phyloP scores from a whole-genome alignment of 2,329 filamentous ascomycete species.

The Colletotrichum eremochloae region DNA sequence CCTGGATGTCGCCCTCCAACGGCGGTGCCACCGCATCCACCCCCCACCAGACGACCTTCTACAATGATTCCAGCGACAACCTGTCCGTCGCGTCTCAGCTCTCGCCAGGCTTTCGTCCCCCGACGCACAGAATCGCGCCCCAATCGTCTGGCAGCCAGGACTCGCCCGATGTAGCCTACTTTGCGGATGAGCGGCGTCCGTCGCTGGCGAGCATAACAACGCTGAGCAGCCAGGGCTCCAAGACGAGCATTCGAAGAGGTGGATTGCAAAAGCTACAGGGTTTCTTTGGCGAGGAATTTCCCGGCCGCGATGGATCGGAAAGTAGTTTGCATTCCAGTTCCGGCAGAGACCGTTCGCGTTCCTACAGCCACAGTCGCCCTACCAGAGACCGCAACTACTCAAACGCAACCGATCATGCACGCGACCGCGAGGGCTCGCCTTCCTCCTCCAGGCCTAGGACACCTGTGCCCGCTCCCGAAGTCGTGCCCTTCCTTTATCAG shows the following conservation, averaged over 20 bases:
- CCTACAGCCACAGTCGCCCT: slow-evolving; percentile 70
- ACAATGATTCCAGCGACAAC: slow-evolving; percentile 82
- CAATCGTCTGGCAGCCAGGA: slow-evolving; percentile 67
- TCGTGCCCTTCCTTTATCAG: slow-evolving; percentile 98
- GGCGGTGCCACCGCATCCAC: slow-evolving; percentile 49
- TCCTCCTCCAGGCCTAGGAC: slow-evolving; percentile 83
- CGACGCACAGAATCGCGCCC: slow-evolving; percentile 44
- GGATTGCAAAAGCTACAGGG: slow-evolving; percentile 87
- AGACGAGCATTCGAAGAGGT: slow-evolving; percentile 76
- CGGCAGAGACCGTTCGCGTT: slow-evolving; percentile 73
- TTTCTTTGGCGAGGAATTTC: slow-evolving; percentile 93
- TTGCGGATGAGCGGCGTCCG: slow-evolving; percentile 81
- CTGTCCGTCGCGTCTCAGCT: slow-evolving; percentile 73
- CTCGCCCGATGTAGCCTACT: slow-evolving; percentile 71
- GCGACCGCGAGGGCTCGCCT: slow-evolving; percentile 75
- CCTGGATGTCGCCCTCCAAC: slow-evolving; percentile 67
- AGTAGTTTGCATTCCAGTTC: slow-evolving; percentile 68
- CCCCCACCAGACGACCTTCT: slow-evolving; percentile 69
- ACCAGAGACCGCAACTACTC: slow-evolving; percentile 85
- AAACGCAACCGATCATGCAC: slow-evolving; percentile 77
- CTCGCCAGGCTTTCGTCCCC: slow-evolving; percentile 75
- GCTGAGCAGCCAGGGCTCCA: slow-evolving; percentile 87
- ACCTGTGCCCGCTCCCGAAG: slow-evolving; percentile 90
- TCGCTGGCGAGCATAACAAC: slow-evolving; percentile 90
- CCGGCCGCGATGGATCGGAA: slow-evolving; percentile 80